phyloP scores from a whole-genome alignment of 352 stramenopile species.

The Phytophthora cactorum region DNA sequence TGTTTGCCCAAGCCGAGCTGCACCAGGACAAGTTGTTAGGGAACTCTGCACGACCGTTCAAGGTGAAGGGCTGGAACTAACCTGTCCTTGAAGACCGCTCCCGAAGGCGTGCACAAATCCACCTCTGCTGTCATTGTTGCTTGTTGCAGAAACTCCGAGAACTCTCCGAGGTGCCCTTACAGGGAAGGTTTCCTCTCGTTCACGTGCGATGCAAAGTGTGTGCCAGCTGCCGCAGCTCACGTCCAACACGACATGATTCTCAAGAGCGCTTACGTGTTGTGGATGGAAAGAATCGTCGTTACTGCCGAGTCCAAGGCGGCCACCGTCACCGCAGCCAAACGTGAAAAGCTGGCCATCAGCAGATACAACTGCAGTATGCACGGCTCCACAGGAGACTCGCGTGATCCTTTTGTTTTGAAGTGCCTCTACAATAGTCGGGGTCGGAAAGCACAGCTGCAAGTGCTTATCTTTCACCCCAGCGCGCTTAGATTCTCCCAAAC shows the following conservation, averaged over 20 bases:
- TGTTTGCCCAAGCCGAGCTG: constrained; percentile 77
- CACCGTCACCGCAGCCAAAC: constrained; percentile 92
- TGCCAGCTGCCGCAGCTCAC: constrained; percentile 74
- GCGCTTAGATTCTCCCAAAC: constrained; percentile 61
- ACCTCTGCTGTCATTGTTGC: constrained; percentile 9
- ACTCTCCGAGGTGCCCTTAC: constrained; percentile 4
- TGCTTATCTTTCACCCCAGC: constrained; percentile 56
- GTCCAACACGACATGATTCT: constrained; percentile 61
- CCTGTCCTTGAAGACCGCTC: constrained; percentile 72
- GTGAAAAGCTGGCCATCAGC: constrained; percentile 72
- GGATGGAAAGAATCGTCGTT: constrained; percentile 52
- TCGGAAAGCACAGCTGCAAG: constrained; percentile 66
- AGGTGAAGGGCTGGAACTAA: constrained; percentile 7
- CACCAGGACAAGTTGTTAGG: constrained; percentile 1
- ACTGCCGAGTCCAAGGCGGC: constrained; percentile 84
- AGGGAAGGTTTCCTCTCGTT: constrained; percentile 18
- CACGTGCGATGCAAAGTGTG: constrained; percentile 64
- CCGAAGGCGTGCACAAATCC: constrained; percentile 75
- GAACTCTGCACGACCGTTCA: background rate
- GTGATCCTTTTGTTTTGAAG: constrained; percentile 50
- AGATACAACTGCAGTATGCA: constrained; percentile 76
- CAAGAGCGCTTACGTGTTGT: constrained; percentile 53
- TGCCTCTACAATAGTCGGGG: constrained; percentile 62
- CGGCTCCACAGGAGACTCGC: constrained; percentile 90
- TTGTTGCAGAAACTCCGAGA: background rate